Percentiles rank a stretch among this genome's conserved stretches.
These are phyloP conservation scores for Papilionanthe hybrid DNA, from an alignment of 116 monocot genomes.

Conservation along the genomic window DNA sequence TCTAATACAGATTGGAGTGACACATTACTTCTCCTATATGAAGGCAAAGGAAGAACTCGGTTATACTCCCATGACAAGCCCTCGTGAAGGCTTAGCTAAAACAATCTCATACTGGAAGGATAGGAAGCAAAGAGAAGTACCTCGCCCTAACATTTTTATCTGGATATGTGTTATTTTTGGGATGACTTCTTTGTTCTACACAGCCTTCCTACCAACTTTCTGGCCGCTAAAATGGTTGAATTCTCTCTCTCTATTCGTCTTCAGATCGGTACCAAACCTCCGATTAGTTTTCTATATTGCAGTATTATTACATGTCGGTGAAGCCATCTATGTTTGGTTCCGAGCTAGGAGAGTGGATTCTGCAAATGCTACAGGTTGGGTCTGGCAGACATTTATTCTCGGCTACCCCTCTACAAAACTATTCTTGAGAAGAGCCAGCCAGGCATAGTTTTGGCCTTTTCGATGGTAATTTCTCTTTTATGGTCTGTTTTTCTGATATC, in stretches of 20 bases:
- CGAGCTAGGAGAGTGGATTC: slow-evolving; percentile 67
- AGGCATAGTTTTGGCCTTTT: background rate
- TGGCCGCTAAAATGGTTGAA: slow-evolving; percentile 43
- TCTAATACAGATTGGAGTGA: slow-evolving; percentile 70
- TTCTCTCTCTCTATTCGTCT: slow-evolving; percentile 35
- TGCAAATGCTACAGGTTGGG: slow-evolving; percentile 67
- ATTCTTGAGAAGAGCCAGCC: slow-evolving; percentile 54
- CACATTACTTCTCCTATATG: slow-evolving; percentile 83
- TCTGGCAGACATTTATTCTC: slow-evolving; percentile 74
- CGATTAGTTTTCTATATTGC: slow-evolving; percentile 43
- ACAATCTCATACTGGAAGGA: slow-evolving; percentile 87
- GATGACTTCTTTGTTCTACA: slow-evolving; percentile 47
- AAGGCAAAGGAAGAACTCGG: slow-evolving; percentile 89
- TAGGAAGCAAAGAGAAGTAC: slow-evolving; percentile 58
- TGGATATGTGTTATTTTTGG: slow-evolving; percentile 47
- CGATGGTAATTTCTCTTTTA: background rate
- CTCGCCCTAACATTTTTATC: slow-evolving; percentile 59
- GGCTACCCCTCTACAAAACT: slow-evolving; percentile 63
- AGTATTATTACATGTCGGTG: slow-evolving; percentile 43
- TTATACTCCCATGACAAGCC: slow-evolving; percentile 71
- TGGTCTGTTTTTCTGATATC: background rate
- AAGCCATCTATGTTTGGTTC: slow-evolving; percentile 76
- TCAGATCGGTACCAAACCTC: slow-evolving; percentile 37
- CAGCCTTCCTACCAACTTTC: slow-evolving; percentile 59
- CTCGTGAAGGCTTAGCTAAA: slow-evolving; percentile 57